phyloP scores from a whole-genome alignment of 2,329 filamentous ascomycete genomes.

The Claviceps monticola region DNA sequence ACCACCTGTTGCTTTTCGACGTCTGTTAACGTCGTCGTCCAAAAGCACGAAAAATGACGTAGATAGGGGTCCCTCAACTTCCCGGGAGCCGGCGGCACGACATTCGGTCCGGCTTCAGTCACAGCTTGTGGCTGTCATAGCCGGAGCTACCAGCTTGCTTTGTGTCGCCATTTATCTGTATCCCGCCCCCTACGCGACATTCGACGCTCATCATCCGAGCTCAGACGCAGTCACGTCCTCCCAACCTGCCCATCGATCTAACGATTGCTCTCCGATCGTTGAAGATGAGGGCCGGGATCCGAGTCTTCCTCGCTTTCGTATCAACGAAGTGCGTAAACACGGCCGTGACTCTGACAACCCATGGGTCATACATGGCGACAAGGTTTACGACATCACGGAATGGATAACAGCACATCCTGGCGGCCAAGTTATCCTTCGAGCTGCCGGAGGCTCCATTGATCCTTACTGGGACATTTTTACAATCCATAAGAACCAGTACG shows the following conservation, averaged over 20 bases:
- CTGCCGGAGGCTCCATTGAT: slow-evolving; percentile 50
- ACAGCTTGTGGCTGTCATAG: slow-evolving; percentile 4
- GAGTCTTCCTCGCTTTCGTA: slow-evolving; percentile 32
- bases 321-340: slow-evolving; percentile 38
- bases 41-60: background rate
- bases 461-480: slow-evolving; percentile 58
- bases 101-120: slow-evolving; percentile 5
- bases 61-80: background rate
- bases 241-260: background rate
- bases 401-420: slow-evolving; percentile 54
- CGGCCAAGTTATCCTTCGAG: slow-evolving; percentile 52
- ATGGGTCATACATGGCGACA: slow-evolving; percentile 50
- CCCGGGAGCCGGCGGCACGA: slow-evolving; percentile 3
- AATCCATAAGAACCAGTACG: slow-evolving; percentile 52
- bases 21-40: background rate
- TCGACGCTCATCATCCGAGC: slow-evolving; percentile 6
- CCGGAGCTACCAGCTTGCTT: slow-evolving; percentile 4
- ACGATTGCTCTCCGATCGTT: background rate
- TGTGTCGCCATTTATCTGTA: slow-evolving; percentile 3
- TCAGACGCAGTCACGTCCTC: background rate
- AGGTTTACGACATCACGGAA: slow-evolving; percentile 58
- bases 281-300: slow-evolving; percentile 21
- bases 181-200: slow-evolving; percentile 1
- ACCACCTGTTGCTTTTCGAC: background rate
- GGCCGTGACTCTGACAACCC: slow-evolving; percentile 37